Evolutionary conservation across 441 rosid species (phyloP).

Genomic region (Pelargonium exstipulatum): DNA sequence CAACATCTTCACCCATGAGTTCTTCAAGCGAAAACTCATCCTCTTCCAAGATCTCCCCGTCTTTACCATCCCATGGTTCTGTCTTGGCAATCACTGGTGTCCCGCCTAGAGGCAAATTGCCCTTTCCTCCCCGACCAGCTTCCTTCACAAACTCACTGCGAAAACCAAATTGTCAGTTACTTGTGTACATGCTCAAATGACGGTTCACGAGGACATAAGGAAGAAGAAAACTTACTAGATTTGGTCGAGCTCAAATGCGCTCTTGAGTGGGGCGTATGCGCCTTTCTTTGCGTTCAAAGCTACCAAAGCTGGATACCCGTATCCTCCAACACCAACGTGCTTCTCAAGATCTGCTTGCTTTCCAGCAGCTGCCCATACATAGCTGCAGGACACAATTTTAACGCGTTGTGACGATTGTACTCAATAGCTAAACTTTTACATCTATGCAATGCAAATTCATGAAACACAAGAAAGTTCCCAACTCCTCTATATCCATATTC

Average conservation of each 20-base stretch:
- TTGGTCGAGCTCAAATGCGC: conserved; percentile 85
- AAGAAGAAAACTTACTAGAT: conserved; percentile 48
- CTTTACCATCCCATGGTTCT: conserved; percentile 95
- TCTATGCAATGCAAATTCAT: background rate
- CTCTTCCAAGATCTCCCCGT: conserved; percentile 76
- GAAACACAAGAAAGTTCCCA: background rate
- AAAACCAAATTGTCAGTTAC: background rate
- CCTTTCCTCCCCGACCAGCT: conserved; percentile 90
- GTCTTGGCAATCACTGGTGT: conserved; percentile 46
- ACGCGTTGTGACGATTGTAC: background rate
- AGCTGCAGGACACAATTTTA: conserved; percentile 40
- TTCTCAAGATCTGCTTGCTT: conserved; percentile 86
- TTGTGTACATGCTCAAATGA: conserved; percentile 10
- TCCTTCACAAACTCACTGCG: conserved; percentile 90
- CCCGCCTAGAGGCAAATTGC: conserved; percentile 68
- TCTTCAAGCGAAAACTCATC: conserved; percentile 97
- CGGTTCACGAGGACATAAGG: background rate
- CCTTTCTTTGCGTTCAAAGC: conserved; percentile 93
- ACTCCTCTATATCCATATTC: background rate
- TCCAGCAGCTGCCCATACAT: conserved; percentile 87
- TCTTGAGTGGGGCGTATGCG: conserved; percentile 87
- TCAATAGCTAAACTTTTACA: background rate
- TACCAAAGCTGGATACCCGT: conserved; percentile 93
- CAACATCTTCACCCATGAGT: conserved; percentile 68
- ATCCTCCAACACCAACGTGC: conserved; percentile 86